phyloP scores from a whole-genome alignment of 169 alveolate genomes.

The Hepatocystis sp. region DNA sequence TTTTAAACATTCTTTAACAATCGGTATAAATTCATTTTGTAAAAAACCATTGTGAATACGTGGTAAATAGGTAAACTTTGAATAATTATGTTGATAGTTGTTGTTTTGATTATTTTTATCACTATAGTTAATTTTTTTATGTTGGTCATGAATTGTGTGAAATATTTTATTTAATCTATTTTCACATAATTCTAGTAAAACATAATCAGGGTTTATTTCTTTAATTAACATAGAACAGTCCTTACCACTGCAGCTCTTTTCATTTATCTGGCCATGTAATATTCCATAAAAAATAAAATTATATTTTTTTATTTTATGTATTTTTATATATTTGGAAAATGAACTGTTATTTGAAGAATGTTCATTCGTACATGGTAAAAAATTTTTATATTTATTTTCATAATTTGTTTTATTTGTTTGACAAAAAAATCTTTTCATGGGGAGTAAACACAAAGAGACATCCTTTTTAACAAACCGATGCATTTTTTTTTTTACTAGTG shows the following conservation, averaged over 20 bases:
- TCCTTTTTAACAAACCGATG: no score
- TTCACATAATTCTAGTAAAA: constrained; percentile 56
- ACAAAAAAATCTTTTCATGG: background rate
- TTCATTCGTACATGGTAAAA: background rate
- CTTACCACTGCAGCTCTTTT: constrained; percentile 39
- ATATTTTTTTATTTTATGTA: constrained; percentile 15
- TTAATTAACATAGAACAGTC: constrained; percentile 25
- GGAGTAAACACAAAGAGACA: no score
- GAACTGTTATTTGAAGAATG: background rate
- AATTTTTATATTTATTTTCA: constrained; percentile 1
- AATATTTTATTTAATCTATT: constrained; percentile 33
- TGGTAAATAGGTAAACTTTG: constrained; percentile 55
- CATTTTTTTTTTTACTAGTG: no score
- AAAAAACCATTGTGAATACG: constrained; percentile 67
- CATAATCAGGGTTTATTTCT: constrained; percentile 30
- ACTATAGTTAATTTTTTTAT: no score
- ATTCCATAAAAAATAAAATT: constrained; percentile 60
- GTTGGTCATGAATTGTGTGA: constrained; percentile 8
- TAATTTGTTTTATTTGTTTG: background rate
- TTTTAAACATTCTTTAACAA: constrained; percentile 27
- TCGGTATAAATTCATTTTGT: constrained; percentile 47
- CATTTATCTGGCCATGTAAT: constrained; percentile 50
- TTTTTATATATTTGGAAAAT: constrained; percentile 18
- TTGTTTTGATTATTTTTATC: background rate
- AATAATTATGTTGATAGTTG: constrained; percentile 12